These are phyloP conservation scores for Neocatenulostroma microsporum DNA, from an alignment of 2,329 filamentous ascomycete species.

Conservation along the genomic window DNA sequence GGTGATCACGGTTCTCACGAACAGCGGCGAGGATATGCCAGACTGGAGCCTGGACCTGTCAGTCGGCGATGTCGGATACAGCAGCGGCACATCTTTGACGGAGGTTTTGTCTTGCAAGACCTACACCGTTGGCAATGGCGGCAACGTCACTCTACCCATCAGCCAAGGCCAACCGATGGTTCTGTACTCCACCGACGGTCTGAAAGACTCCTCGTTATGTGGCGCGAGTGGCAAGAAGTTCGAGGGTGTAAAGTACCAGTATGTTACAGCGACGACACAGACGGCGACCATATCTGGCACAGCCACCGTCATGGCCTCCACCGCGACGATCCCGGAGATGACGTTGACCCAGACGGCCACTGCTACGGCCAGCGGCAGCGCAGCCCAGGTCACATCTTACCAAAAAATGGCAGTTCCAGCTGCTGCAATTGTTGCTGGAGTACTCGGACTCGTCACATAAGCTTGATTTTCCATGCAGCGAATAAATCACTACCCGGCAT, in stretches of 20 bases:
- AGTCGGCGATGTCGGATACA: constrained; percentile 26
- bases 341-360: too few relatives aligned
- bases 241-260: constrained; percentile 1
- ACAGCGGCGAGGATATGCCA: constrained; percentile 28
- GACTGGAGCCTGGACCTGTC: constrained; percentile 28
- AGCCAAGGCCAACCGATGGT: constrained; percentile 27
- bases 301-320: too few relatives aligned
- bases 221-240: constrained; percentile 9
- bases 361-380: too few relatives aligned
- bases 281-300: constrained; percentile 2
- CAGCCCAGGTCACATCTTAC: too few relatives aligned
- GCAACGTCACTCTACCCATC: constrained; percentile 26
- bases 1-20: constrained; percentile 41
- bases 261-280: constrained; percentile 3
- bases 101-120: constrained; percentile 31
- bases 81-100: constrained; percentile 20
- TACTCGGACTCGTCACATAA: too few relatives aligned
- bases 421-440: too few relatives aligned
- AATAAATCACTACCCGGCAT: too few relatives aligned
- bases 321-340: too few relatives aligned
- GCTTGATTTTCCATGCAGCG: too few relatives aligned
- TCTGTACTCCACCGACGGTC: constrained; percentile 22
- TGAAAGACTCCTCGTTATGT: constrained; percentile 22
- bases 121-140: constrained; percentile 19
- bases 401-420: too few relatives aligned